Evolutionary conservation across 1,284 basidiomycete genomes (phyloP), one percentile per base, ranked within the genome.

Genomic region (Lignosus rhinocerotis): DNA sequence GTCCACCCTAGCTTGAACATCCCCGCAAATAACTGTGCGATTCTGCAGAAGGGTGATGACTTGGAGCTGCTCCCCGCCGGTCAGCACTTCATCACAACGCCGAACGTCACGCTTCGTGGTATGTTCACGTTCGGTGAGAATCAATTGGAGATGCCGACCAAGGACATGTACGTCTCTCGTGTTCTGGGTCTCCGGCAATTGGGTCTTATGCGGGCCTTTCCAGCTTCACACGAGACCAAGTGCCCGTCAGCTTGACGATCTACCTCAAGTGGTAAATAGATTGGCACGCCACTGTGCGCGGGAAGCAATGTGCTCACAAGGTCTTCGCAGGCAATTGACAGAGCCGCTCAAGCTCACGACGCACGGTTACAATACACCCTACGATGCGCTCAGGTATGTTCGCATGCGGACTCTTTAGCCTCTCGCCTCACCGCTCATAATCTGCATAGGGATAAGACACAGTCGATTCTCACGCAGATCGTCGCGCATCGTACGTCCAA

Each of bases 21-120:
- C 48, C 90, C 90, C 6, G 90, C 90, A 21, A 92, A 85, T 67
- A 92, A 92, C 69, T 92, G 90, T 66, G 90, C 90, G 19, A 88
- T 92, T 58, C 76, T 92, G 46, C 90, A 92, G 71, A 80, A 83
- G 21, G 89, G 87, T n/a, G 88, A 92, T 64, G 88, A 92, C 51
- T 78, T 92, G 34, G 84, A 90, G 66, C 78, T 91, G 6, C 78
- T 92, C 16, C 79, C 86, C 48, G 90, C 90, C 39, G 90, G 90
- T 6, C 90, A 92, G 67, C 89, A 89, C 57, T 90, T 86, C 60
- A 88, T 92, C 67, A 92, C 90, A 6, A 88, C 89, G 66, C 88
- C 90, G 2, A 89, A 86, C 59, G 85, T 92, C 41, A 92, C 88
- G 2, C 74, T 92, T 9, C 86, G 90, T 57, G 89, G 88, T 7